These are phyloP conservation scores for Kentomonas sorsogonicus DNA, from an alignment of 208 protist genomes.

Conservation along the genomic window DNA sequence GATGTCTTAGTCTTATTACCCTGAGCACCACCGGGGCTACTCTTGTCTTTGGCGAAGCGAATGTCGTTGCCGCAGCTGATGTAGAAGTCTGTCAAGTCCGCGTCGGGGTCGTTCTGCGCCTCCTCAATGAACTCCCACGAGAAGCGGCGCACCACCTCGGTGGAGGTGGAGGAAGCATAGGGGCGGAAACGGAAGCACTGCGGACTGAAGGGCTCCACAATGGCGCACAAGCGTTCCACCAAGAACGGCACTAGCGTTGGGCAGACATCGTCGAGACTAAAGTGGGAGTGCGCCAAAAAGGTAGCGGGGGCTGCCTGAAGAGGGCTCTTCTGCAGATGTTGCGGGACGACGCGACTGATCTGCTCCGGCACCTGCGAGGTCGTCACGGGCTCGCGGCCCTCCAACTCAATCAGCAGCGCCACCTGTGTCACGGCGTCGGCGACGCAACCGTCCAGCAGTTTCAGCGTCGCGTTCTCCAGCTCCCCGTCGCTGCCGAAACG, in stretches of 20 bases:
- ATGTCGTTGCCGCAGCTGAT: slow-evolving; percentile 59
- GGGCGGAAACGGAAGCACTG: slow-evolving; percentile 22
- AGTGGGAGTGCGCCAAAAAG: slow-evolving; percentile 28
- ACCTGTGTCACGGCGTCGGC: slow-evolving; percentile 49
- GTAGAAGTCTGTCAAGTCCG: slow-evolving; percentile 54
- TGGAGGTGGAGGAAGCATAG: slow-evolving; percentile 2
- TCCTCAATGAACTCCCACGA: slow-evolving; percentile 71
- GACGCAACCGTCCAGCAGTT: slow-evolving; percentile 45
- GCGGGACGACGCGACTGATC: too few relatives aligned
- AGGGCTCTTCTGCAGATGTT: too few relatives aligned
- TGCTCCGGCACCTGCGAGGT: too few relatives aligned
- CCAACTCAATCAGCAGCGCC: slow-evolving; percentile 29
- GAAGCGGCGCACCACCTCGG: slow-evolving; percentile 38
- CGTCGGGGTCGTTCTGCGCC: slow-evolving; percentile 54
- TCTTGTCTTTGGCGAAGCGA: slow-evolving; percentile 1
- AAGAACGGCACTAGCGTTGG: slow-evolving; percentile 54
- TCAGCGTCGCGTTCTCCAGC: slow-evolving; percentile 47
- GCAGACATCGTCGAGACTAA: slow-evolving; percentile 59
- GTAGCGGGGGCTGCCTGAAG: too few relatives aligned
- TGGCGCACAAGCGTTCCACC: slow-evolving; percentile 55
- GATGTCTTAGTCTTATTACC: too few relatives aligned
- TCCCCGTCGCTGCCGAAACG: slow-evolving; percentile 66
- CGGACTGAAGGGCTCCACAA: slow-evolving; percentile 41
- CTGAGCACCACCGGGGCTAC: too few relatives aligned
- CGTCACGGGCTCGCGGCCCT: not conserved